Conservation (phyloP, 768 basidiomycete genomes). For the Trichaptum fuscoviolaceum region DNA sequence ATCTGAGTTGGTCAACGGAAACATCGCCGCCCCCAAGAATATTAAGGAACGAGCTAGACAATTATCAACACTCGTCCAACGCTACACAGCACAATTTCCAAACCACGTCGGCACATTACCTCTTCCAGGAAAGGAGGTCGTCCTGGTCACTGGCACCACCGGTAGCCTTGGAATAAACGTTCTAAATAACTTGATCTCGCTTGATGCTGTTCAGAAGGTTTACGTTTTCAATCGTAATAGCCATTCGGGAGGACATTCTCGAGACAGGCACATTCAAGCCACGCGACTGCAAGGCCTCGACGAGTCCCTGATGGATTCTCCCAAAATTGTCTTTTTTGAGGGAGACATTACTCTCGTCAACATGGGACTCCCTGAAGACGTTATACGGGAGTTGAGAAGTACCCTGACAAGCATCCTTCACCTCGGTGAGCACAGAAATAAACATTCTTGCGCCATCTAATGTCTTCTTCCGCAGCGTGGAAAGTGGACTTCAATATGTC, state of each 20-base stretch:
- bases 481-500: constrained; percentile 36
- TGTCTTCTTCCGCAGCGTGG: constrained; percentile 24
- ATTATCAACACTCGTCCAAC: constrained; percentile 35
- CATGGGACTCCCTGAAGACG: constrained; percentile 14
- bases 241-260: constrained; percentile 12
- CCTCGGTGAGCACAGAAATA: neutral
- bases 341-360: constrained; percentile 16
- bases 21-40: neutral
- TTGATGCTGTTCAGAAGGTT: constrained; percentile 19
- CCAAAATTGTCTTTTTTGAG: constrained; percentile 14
- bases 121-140: constrained; percentile 15
- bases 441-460: neutral
- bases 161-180: constrained; percentile 37
- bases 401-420: neutral
- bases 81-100: constrained; percentile 27
- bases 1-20: constrained; percentile 5
- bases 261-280: constrained; percentile 22
- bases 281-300: constrained; percentile 28
- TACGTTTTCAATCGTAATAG: constrained; percentile 18
- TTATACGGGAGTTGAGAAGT: constrained; percentile 9
- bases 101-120: constrained; percentile 5
- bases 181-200: constrained; percentile 23
- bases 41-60: constrained; percentile 3
- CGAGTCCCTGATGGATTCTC: constrained; percentile 15
- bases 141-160: constrained; percentile 38